phyloP scores from a whole-genome alignment of 2,329 filamentous ascomycete genomes.

The Arachnopeziza araneosa region DNA sequence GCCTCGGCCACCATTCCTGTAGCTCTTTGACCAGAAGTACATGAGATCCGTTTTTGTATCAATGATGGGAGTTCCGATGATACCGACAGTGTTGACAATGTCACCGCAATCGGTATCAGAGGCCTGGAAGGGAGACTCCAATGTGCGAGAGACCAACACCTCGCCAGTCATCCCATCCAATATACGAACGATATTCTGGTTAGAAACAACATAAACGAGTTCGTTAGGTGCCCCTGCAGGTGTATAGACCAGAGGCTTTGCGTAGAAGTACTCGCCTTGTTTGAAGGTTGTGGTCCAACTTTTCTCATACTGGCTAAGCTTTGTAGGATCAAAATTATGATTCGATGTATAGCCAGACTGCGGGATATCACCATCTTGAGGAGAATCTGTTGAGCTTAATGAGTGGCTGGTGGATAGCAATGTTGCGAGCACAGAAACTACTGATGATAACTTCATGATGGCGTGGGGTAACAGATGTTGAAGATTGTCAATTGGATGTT shows the following conservation, averaged over 20 bases:
- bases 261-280: slow-evolving; percentile 35
- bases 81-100: slow-evolving; percentile 17
- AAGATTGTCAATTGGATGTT: background rate
- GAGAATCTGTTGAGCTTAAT: slow-evolving; percentile 6
- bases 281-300: slow-evolving; percentile 11
- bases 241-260: slow-evolving; percentile 48
- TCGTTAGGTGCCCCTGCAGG: slow-evolving; percentile 39
- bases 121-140: slow-evolving; percentile 41
- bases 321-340: slow-evolving; percentile 11
- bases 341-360: slow-evolving; percentile 15
- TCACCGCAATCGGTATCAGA: slow-evolving; percentile 11
- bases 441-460: slow-evolving; percentile 2
- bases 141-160: slow-evolving; percentile 41
- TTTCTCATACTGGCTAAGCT: background rate
- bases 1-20: slow-evolving; percentile 6
- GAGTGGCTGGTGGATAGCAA: slow-evolving; percentile 1
- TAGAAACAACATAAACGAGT: slow-evolving; percentile 50
- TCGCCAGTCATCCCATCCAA: slow-evolving; percentile 49
- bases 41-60: slow-evolving; percentile 17
- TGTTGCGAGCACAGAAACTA: background rate
- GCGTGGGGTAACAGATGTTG: background rate
- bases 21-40: slow-evolving; percentile 21
- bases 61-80: slow-evolving; percentile 17
- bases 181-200: slow-evolving; percentile 53
- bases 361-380: slow-evolving; percentile 4